A percentile compares a stretch with the other conserved stretches of the same genome.
These are phyloP conservation scores for Chlorophyllum brunneum DNA, from an alignment of 768 basidiomycete genomes.

Conservation along the genomic window DNA sequence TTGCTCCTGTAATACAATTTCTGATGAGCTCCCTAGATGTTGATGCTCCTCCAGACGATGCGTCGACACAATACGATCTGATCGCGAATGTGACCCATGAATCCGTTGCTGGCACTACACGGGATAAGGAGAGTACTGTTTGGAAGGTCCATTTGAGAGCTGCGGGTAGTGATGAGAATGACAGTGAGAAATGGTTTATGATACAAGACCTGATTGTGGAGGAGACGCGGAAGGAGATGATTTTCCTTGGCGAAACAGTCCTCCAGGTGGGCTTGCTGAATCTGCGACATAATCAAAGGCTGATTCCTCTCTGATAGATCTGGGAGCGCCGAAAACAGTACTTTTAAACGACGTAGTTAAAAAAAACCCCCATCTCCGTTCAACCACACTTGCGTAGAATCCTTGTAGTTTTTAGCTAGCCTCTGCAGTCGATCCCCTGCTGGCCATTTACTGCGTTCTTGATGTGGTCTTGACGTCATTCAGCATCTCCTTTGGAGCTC, in stretches of 20 bases:
- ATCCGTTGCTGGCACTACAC: constrained; percentile 92
- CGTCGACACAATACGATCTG: constrained; percentile 83
- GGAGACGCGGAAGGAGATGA: constrained; percentile 97
- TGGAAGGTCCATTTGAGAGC: constrained; percentile 91
- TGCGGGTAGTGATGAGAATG: constrained; percentile 69
- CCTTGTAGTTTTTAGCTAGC: too few species aligned
- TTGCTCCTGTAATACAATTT: constrained; percentile 18
- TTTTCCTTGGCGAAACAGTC: constrained; percentile 95
- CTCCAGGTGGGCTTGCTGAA: constrained; percentile 63
- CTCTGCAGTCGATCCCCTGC: not conserved
- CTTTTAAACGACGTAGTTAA: too few species aligned
- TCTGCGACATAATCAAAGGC: constrained; percentile 5
- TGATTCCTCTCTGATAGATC: constrained; percentile 37
- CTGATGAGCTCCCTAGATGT: constrained; percentile 53
- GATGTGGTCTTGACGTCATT: not conserved
- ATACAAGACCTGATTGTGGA: constrained; percentile 96
- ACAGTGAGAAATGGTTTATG: constrained; percentile 92
- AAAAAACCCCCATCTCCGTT: too few species aligned
- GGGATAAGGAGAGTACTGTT: constrained; percentile 85
- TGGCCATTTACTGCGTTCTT: not conserved
- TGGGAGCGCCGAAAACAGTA: constrained; percentile 53
- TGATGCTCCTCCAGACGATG: constrained; percentile 57
- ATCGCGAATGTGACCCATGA: constrained; percentile 95
- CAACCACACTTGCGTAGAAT: too few species aligned
- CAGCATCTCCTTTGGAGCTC: not conserved